A percentile compares a stretch with the other conserved stretches of the same genome.
phyloP scores from a whole-genome alignment of 2,329 filamentous ascomycete genomes.

The Ceratocystis alfenasii region DNA sequence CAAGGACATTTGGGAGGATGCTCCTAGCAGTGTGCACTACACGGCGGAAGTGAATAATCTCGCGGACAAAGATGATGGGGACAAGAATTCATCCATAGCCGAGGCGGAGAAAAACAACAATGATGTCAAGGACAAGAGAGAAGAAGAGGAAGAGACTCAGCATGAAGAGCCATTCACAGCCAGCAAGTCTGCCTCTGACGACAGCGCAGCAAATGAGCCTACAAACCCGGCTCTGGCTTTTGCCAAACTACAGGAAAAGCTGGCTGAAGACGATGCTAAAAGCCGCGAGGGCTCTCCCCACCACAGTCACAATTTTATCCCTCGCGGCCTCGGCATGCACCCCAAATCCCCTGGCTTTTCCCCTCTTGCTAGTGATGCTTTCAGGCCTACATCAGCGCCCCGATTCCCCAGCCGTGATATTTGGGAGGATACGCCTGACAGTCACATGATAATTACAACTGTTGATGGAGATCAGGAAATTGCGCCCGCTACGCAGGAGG shows the following conservation, averaged over 20 bases:
- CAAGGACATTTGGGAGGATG: constrained; percentile 94
- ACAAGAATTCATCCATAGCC: constrained; percentile 28
- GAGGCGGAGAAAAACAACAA: constrained; percentile 27
- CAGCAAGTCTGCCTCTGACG: constrained; percentile 26
- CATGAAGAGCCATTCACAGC: constrained; percentile 23
- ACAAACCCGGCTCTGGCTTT: constrained; percentile 53
- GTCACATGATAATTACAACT: constrained; percentile 64
- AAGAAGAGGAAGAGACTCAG: not conserved
- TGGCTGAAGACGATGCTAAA: constrained; percentile 45
- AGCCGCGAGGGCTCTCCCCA: constrained; percentile 26
- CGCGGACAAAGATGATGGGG: constrained; percentile 27
- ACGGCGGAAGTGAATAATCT: constrained; percentile 76
- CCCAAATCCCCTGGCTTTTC: constrained; percentile 13
- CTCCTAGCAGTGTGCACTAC: constrained; percentile 69
- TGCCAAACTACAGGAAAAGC: constrained; percentile 52
- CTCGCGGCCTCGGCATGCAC: constrained; percentile 22
- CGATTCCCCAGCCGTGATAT: constrained; percentile 79
- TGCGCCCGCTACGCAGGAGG: not conserved
- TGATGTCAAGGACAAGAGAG: not conserved
- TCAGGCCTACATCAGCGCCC: constrained; percentile 13
- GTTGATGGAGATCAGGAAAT: constrained; percentile 32
- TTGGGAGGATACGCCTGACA: constrained; percentile 89
- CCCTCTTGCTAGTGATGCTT: constrained; percentile 6
- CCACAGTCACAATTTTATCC: constrained; percentile 43
- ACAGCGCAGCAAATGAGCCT: constrained; percentile 30